Evolutionary conservation across 768 basidiomycete species (phyloP).

Genomic region (Leccinum truebloodii): DNA sequence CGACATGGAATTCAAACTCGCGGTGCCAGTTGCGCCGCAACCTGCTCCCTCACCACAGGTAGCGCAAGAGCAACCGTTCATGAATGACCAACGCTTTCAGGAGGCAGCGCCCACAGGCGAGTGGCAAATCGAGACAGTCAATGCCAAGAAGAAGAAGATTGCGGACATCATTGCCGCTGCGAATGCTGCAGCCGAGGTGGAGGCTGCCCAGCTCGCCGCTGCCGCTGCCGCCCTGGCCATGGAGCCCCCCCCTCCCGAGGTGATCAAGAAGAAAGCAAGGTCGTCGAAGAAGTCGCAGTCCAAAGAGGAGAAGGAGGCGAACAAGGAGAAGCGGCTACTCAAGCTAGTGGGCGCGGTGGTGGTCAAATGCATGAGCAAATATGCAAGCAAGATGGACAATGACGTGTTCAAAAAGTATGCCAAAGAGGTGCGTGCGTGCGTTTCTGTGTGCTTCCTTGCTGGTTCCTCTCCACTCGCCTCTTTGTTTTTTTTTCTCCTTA

Average conservation of each 20-base stretch:
- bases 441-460: not conserved
- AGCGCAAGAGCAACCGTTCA: not conserved
- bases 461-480: not conserved
- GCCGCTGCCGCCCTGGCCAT: conserved; percentile 9
- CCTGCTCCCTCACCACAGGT: not conserved
- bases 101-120: not conserved
- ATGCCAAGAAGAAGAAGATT: conserved; percentile 30
- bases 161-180: conserved; percentile 46
- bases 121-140: not conserved
- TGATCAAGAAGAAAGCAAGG: conserved; percentile 30
- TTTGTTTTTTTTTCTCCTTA: not conserved
- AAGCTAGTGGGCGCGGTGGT: conserved; percentile 89
- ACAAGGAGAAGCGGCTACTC: conserved; percentile 79
- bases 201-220: conserved; percentile 33
- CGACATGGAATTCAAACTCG: conserved; percentile 22
- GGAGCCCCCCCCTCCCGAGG: conserved; percentile 16
- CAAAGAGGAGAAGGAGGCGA: conserved; percentile 61
- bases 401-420: conserved; percentile 95
- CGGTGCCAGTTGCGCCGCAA: not conserved
- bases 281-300: conserved; percentile 42
- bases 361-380: conserved; percentile 91
- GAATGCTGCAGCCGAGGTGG: conserved; percentile 36
- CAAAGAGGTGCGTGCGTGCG: conserved; percentile 67
- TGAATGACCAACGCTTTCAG: not conserved
- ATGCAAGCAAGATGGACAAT: conserved; percentile 68